A percentile compares a stretch with the other conserved stretches of the same genome.
phyloP scores from a whole-genome alignment of 345 rosid genomes.

The Syzygium grande region DNA sequence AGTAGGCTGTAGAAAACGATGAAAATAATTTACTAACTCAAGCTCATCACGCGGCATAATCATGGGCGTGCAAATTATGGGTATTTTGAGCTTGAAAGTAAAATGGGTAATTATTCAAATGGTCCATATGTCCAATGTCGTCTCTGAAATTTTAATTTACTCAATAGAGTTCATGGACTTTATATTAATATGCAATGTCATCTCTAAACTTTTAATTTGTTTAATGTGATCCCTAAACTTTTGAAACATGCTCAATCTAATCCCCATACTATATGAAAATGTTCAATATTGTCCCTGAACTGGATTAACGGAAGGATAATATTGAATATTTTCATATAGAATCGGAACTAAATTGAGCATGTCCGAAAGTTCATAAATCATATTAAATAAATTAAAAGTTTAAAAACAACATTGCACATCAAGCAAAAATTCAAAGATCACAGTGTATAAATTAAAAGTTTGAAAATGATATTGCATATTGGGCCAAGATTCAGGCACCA shows the following conservation, averaged over 20 bases:
- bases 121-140: fast-evolving
- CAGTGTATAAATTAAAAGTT: too few species aligned
- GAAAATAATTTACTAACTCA: background rate
- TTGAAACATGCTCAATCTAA: background rate
- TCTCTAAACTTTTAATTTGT: too few species aligned
- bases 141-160: background rate
- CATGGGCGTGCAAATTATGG: background rate
- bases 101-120: background rate
- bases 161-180: background rate
- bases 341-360: background rate
- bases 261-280: background rate
- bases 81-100: background rate
- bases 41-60: background rate
- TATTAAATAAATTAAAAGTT: too few species aligned
- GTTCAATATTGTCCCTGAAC: background rate
- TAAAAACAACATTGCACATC: too few species aligned
- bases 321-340: background rate
- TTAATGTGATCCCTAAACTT: background rate
- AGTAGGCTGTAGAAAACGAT: background rate
- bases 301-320: background rate
- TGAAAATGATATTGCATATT: too few species aligned
- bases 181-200: background rate
- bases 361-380: background rate
- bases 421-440: too few species aligned
- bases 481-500: too few species aligned